Evolutionary conservation across 2,329 filamentous ascomycete genomes (phyloP).

Genomic region (Trichophyton rubrum): DNA sequence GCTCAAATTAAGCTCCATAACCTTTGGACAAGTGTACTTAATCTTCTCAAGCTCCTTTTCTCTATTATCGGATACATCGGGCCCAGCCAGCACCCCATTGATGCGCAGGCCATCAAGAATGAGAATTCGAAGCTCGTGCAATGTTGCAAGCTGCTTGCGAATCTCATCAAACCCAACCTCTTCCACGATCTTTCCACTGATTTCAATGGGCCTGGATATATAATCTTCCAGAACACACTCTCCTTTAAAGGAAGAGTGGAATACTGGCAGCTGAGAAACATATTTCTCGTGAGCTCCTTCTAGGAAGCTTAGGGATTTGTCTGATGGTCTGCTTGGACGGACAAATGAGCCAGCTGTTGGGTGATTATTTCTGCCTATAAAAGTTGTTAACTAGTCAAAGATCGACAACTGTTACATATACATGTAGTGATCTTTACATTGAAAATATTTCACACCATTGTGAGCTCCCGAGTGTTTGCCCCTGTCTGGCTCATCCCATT

Average conservation of each 20-base stretch:
- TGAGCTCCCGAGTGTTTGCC: constrained; percentile 87
- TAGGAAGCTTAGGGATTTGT: constrained; percentile 60
- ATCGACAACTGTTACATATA: neutral
- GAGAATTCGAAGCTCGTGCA: constrained; percentile 66
- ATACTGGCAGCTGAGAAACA: constrained; percentile 42
- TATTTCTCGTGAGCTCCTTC: constrained; percentile 77
- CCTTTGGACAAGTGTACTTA: constrained; percentile 41
- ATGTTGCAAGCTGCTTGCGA: constrained; percentile 58
- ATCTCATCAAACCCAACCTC: constrained; percentile 96
- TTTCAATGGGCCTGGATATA: constrained; percentile 45
- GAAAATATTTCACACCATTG: constrained; percentile 67
- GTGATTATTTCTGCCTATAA: constrained; percentile 46
- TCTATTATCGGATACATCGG: constrained; percentile 14
- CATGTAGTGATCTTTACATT: constrained; percentile 43
- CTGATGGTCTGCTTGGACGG: constrained; percentile 58
- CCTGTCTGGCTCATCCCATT: constrained; percentile 80
- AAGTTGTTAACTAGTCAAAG: constrained; percentile 11
- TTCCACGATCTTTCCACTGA: constrained; percentile 73
- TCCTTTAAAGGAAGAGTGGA: neutral
- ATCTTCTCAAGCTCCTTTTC: constrained; percentile 39
- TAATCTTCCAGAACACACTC: neutral
- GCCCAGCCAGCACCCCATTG: constrained; percentile 22
- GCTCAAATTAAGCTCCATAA: constrained; percentile 68
- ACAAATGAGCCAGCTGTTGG: constrained; percentile 76
- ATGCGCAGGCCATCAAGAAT: constrained; percentile 69